These are phyloP conservation scores for Aspergillus sp. DNA, from an alignment of 2,329 filamentous ascomycete genomes.

Conservation along the genomic window DNA sequence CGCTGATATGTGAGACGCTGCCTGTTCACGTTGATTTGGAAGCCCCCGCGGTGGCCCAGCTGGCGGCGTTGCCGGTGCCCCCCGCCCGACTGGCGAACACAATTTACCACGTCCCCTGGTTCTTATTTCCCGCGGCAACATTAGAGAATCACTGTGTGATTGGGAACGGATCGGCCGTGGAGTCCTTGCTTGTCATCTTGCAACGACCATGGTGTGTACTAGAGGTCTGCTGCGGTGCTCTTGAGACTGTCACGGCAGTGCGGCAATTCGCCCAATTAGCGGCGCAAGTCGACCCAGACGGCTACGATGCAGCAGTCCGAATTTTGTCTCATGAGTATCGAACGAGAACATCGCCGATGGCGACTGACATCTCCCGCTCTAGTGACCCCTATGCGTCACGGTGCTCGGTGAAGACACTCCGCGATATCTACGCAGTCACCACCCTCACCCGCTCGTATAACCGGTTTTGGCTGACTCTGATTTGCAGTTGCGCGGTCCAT, in stretches of 20 bases:
- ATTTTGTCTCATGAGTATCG: constrained; percentile 8
- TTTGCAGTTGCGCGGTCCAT: constrained; percentile 9
- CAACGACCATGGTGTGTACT: constrained; percentile 16
- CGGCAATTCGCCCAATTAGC: constrained; percentile 5
- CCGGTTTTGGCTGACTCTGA: constrained; percentile 10
- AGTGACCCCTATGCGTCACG: neutral
- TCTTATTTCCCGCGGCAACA: constrained; percentile 10
- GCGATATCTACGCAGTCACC: constrained; percentile 5
- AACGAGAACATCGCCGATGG: neutral
- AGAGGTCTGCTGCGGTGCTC: constrained; percentile 12
- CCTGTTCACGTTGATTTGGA: constrained; percentile 4
- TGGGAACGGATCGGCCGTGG: constrained; percentile 4
- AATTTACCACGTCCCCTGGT: constrained; percentile 9
- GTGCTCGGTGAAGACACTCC: neutral
- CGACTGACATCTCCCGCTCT: neutral
- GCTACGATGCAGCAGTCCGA: constrained; percentile 6
- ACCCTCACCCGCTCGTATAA: constrained; percentile 8
- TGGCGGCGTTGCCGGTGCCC: constrained; percentile 4
- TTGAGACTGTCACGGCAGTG: constrained; percentile 5
- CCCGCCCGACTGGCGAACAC: neutral
- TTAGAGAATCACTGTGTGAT: constrained; percentile 11
- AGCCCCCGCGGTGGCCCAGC: neutral
- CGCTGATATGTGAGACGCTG: constrained; percentile 3
- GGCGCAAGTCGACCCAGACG: constrained; percentile 1
- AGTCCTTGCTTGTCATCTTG: constrained; percentile 11